Evolutionary conservation across 1,284 basidiomycete species (phyloP).

Genomic region (Moniliella sp.): DNA sequence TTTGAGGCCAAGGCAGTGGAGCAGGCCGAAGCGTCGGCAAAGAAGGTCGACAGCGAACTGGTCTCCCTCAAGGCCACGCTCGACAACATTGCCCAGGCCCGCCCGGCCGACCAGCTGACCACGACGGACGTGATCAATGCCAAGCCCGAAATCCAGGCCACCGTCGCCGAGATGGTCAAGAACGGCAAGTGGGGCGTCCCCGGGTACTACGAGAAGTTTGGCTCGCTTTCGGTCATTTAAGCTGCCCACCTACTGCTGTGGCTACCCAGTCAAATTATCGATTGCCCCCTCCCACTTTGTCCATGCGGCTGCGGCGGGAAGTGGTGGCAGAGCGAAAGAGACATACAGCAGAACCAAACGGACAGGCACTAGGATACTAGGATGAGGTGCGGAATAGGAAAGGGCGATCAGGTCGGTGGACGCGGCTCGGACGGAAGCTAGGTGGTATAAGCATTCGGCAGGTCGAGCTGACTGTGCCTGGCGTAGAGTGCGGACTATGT

Average conservation of each 20-base stretch:
- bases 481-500: too few species aligned
- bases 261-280: too few species aligned
- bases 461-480: too few species aligned
- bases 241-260: too few species aligned
- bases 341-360: conserved; percentile 37
- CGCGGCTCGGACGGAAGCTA: conserved; percentile 3
- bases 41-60: conserved; percentile 78
- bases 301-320: too few species aligned
- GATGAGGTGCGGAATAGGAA: too few species aligned
- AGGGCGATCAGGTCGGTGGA: too few species aligned
- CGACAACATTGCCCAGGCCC: conserved; percentile 87
- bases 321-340: too few species aligned
- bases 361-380: conserved; percentile 3
- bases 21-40: conserved; percentile 70
- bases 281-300: too few species aligned
- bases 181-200: conserved; percentile 93
- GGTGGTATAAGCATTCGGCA: too few species aligned
- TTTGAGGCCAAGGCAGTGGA: conserved; percentile 88
- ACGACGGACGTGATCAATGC: conserved; percentile 76
- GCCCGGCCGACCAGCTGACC: conserved; percentile 90
- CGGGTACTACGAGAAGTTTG: conserved; percentile 41
- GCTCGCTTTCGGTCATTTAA: too few species aligned
- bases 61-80: conserved; percentile 78
- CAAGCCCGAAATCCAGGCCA: conserved; percentile 72
- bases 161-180: conserved; percentile 92